Evolutionary conservation across 345 rosid species (phyloP), one percentile per base, ranked within the genome.

Genomic region (Eucalyptus microcorys): DNA sequence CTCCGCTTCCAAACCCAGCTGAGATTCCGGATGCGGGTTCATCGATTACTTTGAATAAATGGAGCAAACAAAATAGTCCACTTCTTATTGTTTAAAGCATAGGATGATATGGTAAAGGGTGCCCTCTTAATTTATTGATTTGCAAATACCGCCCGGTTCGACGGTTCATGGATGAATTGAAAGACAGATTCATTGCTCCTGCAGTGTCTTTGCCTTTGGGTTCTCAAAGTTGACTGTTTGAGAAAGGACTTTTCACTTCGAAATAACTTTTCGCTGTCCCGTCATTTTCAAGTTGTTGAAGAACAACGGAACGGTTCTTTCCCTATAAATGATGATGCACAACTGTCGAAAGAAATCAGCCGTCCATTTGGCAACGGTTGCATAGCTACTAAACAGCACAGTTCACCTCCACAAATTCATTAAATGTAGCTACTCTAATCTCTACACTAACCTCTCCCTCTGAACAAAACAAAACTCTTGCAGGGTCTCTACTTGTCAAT

Each of bases 1-100:
- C 89, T 94, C 98, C 4, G 98, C 96, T 45, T 94, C 92, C 88
- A 96, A 96, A 91, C 96, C 96, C 30, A 86, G 86, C 86, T 94
- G 91, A 91, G 81, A 19, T 34, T 34, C 24, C 2, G 10, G 80
- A 68, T 68, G 80, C 24, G 3, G 22, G 80, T 34, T 68, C 24
- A 34, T 34, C 80, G 1, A 8, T 32, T 32, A 32, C 22, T 68
- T 32, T 17, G 42, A 68, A 68, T 68, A 8, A 8, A 16, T 17
- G 42, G 42, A 68, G 80, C 80, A 68, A 68, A 68, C 80, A 32
- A 19, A 4, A 16, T 0, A 34, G 43, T 68, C 80, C 52, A 32
- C 80, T 34, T 68, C 80, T 34, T 32, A 16, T 66, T 9, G 80
- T 68, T 32, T 68, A 68, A 68, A 68, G 4, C 24, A 16, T 40